phyloP scores from a whole-genome alignment of 352 stramenopile species.

The Globisporangium orthogonon region DNA sequence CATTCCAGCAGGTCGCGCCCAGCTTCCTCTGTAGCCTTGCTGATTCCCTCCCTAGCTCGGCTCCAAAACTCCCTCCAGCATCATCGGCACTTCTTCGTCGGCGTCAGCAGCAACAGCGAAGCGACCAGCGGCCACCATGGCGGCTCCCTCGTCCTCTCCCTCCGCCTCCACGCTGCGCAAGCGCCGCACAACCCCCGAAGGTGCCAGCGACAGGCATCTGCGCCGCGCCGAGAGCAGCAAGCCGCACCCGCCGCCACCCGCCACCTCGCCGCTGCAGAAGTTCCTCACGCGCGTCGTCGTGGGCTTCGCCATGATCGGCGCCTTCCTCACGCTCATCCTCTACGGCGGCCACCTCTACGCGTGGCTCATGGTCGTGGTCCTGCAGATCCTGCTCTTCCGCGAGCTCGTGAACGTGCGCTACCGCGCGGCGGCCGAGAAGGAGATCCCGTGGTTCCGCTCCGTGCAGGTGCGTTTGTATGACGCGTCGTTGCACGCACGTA shows the following conservation, averaged over 20 bases:
- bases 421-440: constrained; percentile 90
- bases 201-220: constrained; percentile 8
- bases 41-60: background rate
- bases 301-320: constrained; percentile 70
- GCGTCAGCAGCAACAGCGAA: background rate
- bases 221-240: constrained; percentile 18
- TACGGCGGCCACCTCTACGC: constrained; percentile 82
- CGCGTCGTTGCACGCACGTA: background rate
- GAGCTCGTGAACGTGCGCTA: constrained; percentile 98
- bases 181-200: constrained; percentile 27
- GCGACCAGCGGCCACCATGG: constrained; percentile 3
- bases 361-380: constrained; percentile 77
- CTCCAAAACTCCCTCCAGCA: background rate
- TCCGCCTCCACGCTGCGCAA: constrained; percentile 22
- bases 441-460: constrained; percentile 96
- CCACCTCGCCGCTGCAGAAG: constrained; percentile 36
- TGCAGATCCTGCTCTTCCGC: constrained; percentile 91
- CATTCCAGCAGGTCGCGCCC: background rate
- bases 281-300: constrained; percentile 70
- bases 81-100: constrained; percentile 1
- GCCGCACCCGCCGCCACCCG: constrained; percentile 7
- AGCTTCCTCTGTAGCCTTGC: background rate
- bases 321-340: constrained; percentile 53
- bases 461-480: constrained; percentile 45
- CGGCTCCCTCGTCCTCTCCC: constrained; percentile 10